Base-by-base conservation (phyloP, 2,329 filamentous ascomycete species). In the Remersonia thermophila region DNA sequence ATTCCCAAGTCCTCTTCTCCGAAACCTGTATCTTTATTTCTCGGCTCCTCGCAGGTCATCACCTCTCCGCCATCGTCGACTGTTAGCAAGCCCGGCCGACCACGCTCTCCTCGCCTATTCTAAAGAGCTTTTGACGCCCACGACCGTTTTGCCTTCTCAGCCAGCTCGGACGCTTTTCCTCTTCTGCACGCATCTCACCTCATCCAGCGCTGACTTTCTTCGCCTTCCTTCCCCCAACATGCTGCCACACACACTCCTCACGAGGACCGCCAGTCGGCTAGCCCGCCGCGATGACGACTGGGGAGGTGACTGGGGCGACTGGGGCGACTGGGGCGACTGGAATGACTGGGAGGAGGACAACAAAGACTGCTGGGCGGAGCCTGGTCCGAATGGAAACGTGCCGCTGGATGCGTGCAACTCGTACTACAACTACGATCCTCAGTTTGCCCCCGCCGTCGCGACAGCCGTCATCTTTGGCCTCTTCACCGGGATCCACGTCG, bases 361-460 rank as follows among this genome's bases (percentile, higher is more conserved):
- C 17, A 6, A 32, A 11, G 28, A 41, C 15, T 41, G 39, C 30
- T 15, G 27, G 4, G 2, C 14, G 2, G 28, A 25, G 10, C 45
- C 47, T 4, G 45, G 47, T 16, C 42, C 43, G 16, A 46, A 52
- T 27, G 46, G 50, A 26, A 30, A 51, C 36, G 50, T 55, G 3
- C 49, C 50, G 7, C 3, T 36, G 8, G 36, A 44, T 8, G 48
- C 54, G 7, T 55, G 49, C 44, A 53, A 53, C 44, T 41, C 47
- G 2, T 43, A 50, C 39, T 55, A 54, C 46, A 53, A 54, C 38
- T 52, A 42, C 41, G 35, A 51, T 32, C 47, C 49, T 2, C 37
- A 46, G 16, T 49, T 48, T 33, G 47, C 41, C 11, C 48, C 52
- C 13, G 49, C 50, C 7, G 47, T 53, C 2, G 47, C 47, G 9